Evolutionary conservation across 2,329 filamentous ascomycete species (phyloP).

Genomic region (Apiospora hydei): DNA sequence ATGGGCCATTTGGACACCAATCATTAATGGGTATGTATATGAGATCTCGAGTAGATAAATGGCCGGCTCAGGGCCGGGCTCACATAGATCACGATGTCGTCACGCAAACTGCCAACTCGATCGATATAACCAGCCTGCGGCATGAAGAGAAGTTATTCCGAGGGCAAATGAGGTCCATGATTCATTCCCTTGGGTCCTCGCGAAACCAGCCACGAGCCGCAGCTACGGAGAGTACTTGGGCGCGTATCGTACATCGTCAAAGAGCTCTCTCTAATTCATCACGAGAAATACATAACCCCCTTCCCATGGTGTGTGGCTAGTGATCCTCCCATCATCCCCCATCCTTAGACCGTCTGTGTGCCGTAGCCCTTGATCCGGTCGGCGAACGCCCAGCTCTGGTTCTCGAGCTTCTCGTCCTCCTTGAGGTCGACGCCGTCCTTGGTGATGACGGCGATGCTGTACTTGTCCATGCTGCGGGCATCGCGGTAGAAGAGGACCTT

Average conservation of each 20-base stretch:
- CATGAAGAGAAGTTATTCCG: not conserved
- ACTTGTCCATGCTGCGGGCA: constrained; percentile 88
- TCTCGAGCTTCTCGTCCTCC: constrained; percentile 86
- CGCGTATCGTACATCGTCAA: constrained; percentile 13
- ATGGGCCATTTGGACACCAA: not conserved
- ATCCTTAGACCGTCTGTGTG: constrained; percentile 72
- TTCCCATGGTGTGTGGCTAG: not conserved
- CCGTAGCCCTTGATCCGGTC: constrained; percentile 95
- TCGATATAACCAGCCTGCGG: not conserved
- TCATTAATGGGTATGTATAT: no score
- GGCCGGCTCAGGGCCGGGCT: not conserved
- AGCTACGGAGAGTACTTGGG: not conserved
- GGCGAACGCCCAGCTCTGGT: constrained; percentile 98
- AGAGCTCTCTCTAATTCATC: constrained; percentile 2
- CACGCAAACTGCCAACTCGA: no score
- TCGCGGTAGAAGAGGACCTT: constrained; percentile 98
- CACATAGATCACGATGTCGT: not conserved
- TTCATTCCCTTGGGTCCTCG: not conserved
- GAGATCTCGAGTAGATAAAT: not conserved
- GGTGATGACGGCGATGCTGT: constrained; percentile 89
- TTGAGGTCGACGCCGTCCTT: constrained; percentile 87
- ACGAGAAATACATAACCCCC: not conserved
- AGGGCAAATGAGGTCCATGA: not conserved
- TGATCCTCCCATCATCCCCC: not conserved
- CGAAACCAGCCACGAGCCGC: not conserved